Evolutionary conservation across 1,284 basidiomycete species (phyloP).

Genomic region (Fistulinella cinereoalba): DNA sequence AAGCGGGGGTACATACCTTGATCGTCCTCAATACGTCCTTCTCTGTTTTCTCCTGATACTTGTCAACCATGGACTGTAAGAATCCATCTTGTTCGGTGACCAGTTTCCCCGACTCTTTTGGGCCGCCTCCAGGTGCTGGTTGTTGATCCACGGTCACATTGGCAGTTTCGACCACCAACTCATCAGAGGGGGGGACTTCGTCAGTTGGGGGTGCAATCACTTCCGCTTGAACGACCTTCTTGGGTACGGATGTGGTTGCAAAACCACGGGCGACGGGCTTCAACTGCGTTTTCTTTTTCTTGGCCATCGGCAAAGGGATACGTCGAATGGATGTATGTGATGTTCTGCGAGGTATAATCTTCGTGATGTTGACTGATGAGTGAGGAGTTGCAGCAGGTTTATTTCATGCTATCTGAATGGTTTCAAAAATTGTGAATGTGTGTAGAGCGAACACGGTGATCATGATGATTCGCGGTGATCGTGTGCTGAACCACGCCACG

Average conservation of each 20-base stretch:
- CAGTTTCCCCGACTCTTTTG: constrained; percentile 28
- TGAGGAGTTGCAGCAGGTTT: too few relatives aligned
- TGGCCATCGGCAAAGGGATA: constrained; percentile 54
- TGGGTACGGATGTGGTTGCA: constrained; percentile 86
- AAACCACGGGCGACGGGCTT: constrained; percentile 78
- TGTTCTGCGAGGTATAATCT: not conserved
- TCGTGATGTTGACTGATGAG: too few relatives aligned
- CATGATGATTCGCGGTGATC: too few relatives aligned
- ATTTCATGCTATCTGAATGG: too few relatives aligned
- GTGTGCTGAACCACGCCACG: too few relatives aligned
- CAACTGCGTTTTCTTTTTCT: constrained; percentile 84
- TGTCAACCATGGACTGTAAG: constrained; percentile 72
- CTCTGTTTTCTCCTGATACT: constrained; percentile 84
- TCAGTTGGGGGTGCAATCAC: constrained; percentile 16
- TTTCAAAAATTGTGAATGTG: too few relatives aligned
- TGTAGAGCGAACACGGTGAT: too few relatives aligned
- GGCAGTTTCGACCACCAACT: constrained; percentile 5
- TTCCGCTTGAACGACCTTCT: constrained; percentile 55
- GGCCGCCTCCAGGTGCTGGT: constrained; percentile 3
- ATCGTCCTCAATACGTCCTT: constrained; percentile 76
- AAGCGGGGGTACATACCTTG: constrained; percentile 37
- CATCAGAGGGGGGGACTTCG: constrained; percentile 7
- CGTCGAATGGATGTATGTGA: not conserved
- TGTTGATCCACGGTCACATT: constrained; percentile 4
- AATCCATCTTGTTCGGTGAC: constrained; percentile 43